Evolutionary conservation across 345 rosid species (phyloP), one percentile per base, ranked within the genome.

Genomic region (Turnera subulata): DNA sequence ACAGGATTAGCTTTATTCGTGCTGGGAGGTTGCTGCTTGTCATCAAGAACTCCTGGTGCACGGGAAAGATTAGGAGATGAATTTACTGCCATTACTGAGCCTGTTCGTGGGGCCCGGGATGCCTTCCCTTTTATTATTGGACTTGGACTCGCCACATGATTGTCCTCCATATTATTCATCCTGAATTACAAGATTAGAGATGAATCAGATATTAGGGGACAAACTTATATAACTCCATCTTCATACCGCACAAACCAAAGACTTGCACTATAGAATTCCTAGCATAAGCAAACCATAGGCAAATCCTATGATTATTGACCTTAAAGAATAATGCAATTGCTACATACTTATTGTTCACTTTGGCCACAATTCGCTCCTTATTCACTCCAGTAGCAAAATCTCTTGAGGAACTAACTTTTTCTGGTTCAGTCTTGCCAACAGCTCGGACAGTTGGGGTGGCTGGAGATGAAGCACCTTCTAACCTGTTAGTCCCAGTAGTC

Each of bases 261-360:
- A 8, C 35, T 29, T 29, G 35, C 8, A 29, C 35, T 29, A 29
- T 3, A 29, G 4, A 8, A 8, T 29, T 29, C 35, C 35, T 8
- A 8, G 35, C 8, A 29, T 4, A 29, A 29, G 35, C 8, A 29
- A n/a, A 29, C 35, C 8, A 29, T 29, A 29, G 8, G 35, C 46
- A 46, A 48, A 51, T 15, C 22, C 37, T 20, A 21, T 35, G 11
- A 50, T 2, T 15, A 47, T 20, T 7, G 25, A 21, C 44, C 24
- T 17, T 14, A 48, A 51, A 32, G 17, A 48, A 25, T 24, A 57
- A 26, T 44, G 40, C 16, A 44, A 62, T 46, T 6, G 52, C 6
- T 14, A 77, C 82, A 62, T 78, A 81, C 85, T 68, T 78, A 60
- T 71, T 66, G 47, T 68, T 73, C 56, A 57, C 75, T 71, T 69